These are phyloP conservation scores for Phaeotremella skinneri DNA, from an alignment of 768 basidiomycete species.

Conservation along the genomic window DNA sequence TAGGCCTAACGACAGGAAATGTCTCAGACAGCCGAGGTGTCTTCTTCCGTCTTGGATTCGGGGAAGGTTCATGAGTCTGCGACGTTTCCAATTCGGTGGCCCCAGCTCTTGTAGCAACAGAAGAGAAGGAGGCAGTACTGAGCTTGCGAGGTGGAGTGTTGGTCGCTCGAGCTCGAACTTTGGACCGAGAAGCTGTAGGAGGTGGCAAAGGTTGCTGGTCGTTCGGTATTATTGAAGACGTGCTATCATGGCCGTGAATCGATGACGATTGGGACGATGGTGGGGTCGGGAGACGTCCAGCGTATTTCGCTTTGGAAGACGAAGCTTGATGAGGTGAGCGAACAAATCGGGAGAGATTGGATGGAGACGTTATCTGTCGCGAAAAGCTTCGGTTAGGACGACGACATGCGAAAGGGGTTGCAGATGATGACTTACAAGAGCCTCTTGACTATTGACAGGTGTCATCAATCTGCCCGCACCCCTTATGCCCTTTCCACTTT, in stretches of 20 bases:
- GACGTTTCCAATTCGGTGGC: conserved; percentile 16
- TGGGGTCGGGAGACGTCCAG: conserved; percentile 25
- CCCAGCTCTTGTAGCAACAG: neutral
- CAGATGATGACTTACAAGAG: conserved; percentile 10
- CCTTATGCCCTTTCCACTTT: neutral
- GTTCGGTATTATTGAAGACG: neutral
- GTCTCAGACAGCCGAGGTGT: conserved; percentile 17
- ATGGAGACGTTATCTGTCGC: neutral
- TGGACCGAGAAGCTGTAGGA: neutral
- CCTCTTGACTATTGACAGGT: conserved; percentile 32
- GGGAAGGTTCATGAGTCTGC: conserved; percentile 18
- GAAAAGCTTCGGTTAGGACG: too few species aligned
- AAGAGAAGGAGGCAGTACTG: neutral
- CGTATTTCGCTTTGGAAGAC: conserved; percentile 5
- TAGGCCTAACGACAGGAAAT: neutral
- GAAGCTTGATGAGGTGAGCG: neutral
- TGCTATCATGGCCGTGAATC: neutral
- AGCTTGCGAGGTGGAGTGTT: conserved; percentile 21
- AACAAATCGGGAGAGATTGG: conserved; percentile 3
- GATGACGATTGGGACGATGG: conserved; percentile 23
- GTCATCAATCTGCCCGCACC: conserved; percentile 26
- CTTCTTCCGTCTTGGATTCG: conserved; percentile 29
- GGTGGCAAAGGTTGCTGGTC: neutral
- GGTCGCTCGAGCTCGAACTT: conserved; percentile 19
- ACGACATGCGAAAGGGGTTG: neutral